Percentiles rank a stretch among this genome's conserved stretches.
Evolutionary conservation across 768 basidiomycete species (phyloP).

Genomic region (Pleurotus citrinopileatus): DNA sequence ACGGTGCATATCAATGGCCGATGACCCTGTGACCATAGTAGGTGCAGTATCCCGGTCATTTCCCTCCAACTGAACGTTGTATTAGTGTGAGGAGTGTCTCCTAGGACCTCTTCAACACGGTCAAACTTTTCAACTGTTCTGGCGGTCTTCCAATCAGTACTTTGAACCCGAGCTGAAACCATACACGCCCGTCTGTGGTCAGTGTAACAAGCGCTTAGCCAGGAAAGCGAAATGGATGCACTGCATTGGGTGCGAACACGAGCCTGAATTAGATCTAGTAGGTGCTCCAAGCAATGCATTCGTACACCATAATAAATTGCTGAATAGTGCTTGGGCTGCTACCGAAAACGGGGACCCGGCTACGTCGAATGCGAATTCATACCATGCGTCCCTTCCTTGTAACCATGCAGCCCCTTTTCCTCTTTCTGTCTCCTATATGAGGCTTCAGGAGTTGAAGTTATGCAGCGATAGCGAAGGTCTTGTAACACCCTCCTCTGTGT

Average conservation of each 20-base stretch:
- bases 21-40: neutral
- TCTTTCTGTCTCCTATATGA: too few relatives aligned
- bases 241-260: constrained; percentile 4
- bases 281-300: too few relatives aligned
- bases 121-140: neutral
- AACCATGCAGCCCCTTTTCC: too few relatives aligned
- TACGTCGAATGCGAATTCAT: too few relatives aligned
- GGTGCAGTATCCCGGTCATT: neutral
- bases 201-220: neutral
- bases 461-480: too few relatives aligned
- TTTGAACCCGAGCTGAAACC: constrained; percentile 1
- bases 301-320: too few relatives aligned
- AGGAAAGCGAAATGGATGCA: constrained; percentile 1
- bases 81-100: constrained; percentile 1
- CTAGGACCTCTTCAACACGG: neutral
- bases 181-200: neutral
- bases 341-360: too few relatives aligned
- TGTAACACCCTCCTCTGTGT: too few relatives aligned
- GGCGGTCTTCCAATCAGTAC: neutral
- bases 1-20: neutral
- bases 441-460: too few relatives aligned
- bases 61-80: neutral
- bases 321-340: too few relatives aligned
- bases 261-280: constrained; percentile 3
- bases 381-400: too few relatives aligned